These are phyloP conservation scores for Wickerhamomyces hampshirensis DNA, from an alignment of 805 yeast species.

Conservation along the genomic window DNA sequence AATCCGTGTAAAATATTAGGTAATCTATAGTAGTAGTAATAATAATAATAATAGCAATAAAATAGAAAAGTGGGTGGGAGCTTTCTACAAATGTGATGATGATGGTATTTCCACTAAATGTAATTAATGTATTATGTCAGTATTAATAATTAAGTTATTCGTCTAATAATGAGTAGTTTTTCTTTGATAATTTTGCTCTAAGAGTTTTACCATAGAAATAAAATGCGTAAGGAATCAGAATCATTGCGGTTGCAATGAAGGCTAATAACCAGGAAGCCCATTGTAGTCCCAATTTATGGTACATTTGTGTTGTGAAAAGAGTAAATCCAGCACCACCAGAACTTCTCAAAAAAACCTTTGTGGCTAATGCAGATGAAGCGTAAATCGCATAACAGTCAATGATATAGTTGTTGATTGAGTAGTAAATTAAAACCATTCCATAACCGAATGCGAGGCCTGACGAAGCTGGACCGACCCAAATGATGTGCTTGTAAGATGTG, in stretches of 20 bases:
- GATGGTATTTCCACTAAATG: too few relatives aligned
- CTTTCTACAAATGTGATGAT: too few relatives aligned
- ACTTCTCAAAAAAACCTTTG: slow-evolving; percentile 73
- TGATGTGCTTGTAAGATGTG: slow-evolving; percentile 60
- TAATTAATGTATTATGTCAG: too few relatives aligned
- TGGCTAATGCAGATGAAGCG: slow-evolving; percentile 78
- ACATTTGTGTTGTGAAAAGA: slow-evolving; percentile 77
- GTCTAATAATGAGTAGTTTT: slow-evolving; percentile 42
- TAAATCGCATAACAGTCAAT: slow-evolving; percentile 83
- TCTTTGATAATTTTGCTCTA: slow-evolving; percentile 63
- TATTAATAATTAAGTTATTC: neutral
- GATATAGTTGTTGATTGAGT: slow-evolving; percentile 76
- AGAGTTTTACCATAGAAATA: slow-evolving; percentile 60
- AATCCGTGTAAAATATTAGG: too few relatives aligned
- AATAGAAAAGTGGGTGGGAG: too few relatives aligned
- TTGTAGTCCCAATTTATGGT: slow-evolving; percentile 62
- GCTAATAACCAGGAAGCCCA: slow-evolving; percentile 83
- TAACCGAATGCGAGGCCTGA: slow-evolving; percentile 79
- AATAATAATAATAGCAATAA: too few relatives aligned
- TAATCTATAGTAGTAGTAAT: too few relatives aligned
- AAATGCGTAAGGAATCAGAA: slow-evolving; percentile 64
- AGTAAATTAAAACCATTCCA: slow-evolving; percentile 72
- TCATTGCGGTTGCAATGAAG: slow-evolving; percentile 73
- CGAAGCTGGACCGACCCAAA: slow-evolving; percentile 78
- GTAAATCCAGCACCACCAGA: slow-evolving; percentile 90